These are phyloP conservation scores for Aureobasidium vineae DNA, from an alignment of 2,329 filamentous ascomycete genomes.

Conservation along the genomic window DNA sequence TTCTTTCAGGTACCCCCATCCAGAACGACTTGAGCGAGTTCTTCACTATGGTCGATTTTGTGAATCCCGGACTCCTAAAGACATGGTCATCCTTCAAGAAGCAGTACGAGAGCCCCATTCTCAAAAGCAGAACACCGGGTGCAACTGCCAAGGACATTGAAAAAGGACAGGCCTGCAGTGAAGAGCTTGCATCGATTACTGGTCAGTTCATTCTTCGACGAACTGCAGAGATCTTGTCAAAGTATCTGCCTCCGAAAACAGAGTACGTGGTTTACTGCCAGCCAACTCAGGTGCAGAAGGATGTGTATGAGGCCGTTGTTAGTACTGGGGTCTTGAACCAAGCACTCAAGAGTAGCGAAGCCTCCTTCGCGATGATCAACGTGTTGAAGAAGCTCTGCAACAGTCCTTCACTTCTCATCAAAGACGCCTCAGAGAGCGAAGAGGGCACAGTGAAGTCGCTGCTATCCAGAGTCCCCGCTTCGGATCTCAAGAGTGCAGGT, in stretches of 20 bases:
- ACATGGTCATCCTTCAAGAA: slow-evolving; percentile 62
- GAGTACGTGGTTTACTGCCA: slow-evolving; percentile 67
- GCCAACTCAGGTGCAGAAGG: slow-evolving; percentile 59
- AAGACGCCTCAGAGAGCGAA: slow-evolving; percentile 41
- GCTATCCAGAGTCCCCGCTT: slow-evolving; percentile 54
- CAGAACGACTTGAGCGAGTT: slow-evolving; percentile 68
- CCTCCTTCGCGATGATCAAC: slow-evolving; percentile 66
- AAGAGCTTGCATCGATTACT: slow-evolving; percentile 61
- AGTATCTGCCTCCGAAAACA: slow-evolving; percentile 65
- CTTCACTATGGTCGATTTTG: slow-evolving; percentile 66
- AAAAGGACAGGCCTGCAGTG: slow-evolving; percentile 60
- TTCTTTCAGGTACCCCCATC: slow-evolving; percentile 65
- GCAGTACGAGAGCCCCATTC: slow-evolving; percentile 63
- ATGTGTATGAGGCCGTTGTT: slow-evolving; percentile 63
- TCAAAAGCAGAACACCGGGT: slow-evolving; percentile 63
- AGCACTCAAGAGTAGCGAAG: slow-evolving; percentile 61
- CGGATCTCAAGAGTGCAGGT: slow-evolving; percentile 56
- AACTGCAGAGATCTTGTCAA: slow-evolving; percentile 64
- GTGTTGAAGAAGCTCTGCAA: slow-evolving; percentile 74
- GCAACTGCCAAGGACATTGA: slow-evolving; percentile 61
- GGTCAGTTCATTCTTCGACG: slow-evolving; percentile 64
- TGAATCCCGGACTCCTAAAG: slow-evolving; percentile 64
- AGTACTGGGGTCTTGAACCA: slow-evolving; percentile 62
- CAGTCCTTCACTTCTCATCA: slow-evolving; percentile 61
- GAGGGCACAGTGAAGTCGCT: slow-evolving; percentile 41